Evolutionary conservation across 139 green algal species (phyloP).

Genomic region (Chlamydomonas applanata): DNA sequence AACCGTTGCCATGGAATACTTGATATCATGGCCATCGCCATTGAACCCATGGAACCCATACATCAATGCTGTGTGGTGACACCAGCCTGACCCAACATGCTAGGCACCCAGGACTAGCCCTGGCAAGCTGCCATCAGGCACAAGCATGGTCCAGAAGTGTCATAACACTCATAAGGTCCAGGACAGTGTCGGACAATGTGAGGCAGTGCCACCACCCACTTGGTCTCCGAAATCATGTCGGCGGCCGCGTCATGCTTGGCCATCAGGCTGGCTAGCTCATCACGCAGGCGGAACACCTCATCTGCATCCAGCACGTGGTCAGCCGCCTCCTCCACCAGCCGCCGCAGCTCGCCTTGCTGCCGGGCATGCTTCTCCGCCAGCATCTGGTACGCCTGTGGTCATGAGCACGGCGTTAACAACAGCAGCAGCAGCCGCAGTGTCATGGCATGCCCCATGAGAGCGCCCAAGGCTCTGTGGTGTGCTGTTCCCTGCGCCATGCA

Average conservation of each 20-base stretch:
- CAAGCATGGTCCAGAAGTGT: too few relatives aligned
- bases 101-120: neutral
- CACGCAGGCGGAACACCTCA: slow-evolving; percentile 42
- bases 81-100: neutral
- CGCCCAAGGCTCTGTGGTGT: neutral
- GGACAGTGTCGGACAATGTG: too few relatives aligned
- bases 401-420: neutral
- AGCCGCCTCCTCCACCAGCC: slow-evolving; percentile 45
- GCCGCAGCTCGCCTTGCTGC: slow-evolving; percentile 36
- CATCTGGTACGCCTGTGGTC: slow-evolving; percentile 42
- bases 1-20: too few relatives aligned
- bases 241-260: slow-evolving; percentile 22
- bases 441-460: neutral
- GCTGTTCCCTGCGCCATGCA: too few relatives aligned
- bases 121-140: too few relatives aligned
- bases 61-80: neutral
- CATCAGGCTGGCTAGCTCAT: slow-evolving; percentile 34
- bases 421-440: neutral
- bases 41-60: neutral
- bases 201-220: too few relatives aligned
- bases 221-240: slow-evolving; percentile 16
- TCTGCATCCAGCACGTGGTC: slow-evolving; percentile 38
- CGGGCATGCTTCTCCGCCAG: slow-evolving; percentile 51
- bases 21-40: too few relatives aligned
- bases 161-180: too few relatives aligned